These are phyloP conservation scores for Stylonectria norvegica DNA, from an alignment of 2,329 filamentous ascomycete species.

Conservation along the genomic window DNA sequence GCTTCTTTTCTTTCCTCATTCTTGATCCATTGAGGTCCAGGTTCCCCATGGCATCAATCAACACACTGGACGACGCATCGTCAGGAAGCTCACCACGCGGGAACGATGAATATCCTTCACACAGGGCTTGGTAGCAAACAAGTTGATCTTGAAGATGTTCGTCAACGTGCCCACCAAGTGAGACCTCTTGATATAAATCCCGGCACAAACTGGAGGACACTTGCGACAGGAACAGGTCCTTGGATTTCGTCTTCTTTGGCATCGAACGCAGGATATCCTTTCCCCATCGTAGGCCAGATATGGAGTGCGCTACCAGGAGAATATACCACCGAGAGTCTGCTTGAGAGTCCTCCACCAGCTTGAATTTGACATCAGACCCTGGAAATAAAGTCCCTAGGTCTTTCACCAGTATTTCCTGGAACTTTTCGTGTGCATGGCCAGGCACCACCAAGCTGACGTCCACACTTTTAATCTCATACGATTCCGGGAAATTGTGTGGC, in stretches of 20 bases:
- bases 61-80: constrained; percentile 12
- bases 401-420: constrained; percentile 39
- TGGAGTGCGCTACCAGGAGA: constrained; percentile 53
- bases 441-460: constrained; percentile 53
- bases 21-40: constrained; percentile 26
- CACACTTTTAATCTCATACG: constrained; percentile 41
- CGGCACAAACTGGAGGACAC: constrained; percentile 45
- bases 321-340: constrained; percentile 52
- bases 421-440: constrained; percentile 35
- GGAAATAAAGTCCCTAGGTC: constrained; percentile 43
- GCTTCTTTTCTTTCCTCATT: constrained; percentile 42
- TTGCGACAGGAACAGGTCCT: constrained; percentile 33
- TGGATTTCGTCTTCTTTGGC: constrained; percentile 38
- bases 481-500: constrained; percentile 20
- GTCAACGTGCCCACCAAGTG: constrained; percentile 48
- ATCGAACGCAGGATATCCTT: constrained; percentile 42
- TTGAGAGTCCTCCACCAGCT: constrained; percentile 48
- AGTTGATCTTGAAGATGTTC: constrained; percentile 60
- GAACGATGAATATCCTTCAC: constrained; percentile 49
- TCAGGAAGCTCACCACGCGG: constrained; percentile 27
- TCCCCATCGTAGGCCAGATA: constrained; percentile 44
- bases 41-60: constrained; percentile 29
- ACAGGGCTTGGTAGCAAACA: constrained; percentile 57
- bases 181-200: constrained; percentile 45
- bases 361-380: constrained; percentile 42